A percentile compares a stretch with the other conserved stretches of the same genome.
These are phyloP conservation scores for Vanderwaltozyma polyspora DNA, from an alignment of 805 yeast genomes.

Conservation along the genomic window DNA sequence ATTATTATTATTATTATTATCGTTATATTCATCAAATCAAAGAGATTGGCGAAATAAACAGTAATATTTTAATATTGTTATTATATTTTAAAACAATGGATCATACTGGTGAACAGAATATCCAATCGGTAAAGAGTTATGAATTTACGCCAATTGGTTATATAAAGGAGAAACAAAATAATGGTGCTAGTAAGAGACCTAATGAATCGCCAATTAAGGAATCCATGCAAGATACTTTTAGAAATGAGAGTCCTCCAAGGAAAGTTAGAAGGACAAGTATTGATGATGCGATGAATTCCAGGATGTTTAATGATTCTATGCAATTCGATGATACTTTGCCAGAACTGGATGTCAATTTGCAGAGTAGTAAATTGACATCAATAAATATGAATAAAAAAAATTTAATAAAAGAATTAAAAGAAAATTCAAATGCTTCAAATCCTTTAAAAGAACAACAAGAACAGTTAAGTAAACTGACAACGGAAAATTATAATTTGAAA, in stretches of 20 bases:
- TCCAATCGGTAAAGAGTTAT: constrained; percentile 4
- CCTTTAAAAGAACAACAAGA: constrained; percentile 26
- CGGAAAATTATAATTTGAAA: constrained; percentile 21
- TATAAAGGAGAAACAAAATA: constrained; percentile 12
- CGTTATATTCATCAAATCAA: too few relatives aligned
- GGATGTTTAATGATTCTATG: constrained; percentile 22
- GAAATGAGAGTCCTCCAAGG: constrained; percentile 7
- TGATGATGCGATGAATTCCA: constrained; percentile 20
- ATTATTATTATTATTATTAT: too few relatives aligned
- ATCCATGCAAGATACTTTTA: background rate
- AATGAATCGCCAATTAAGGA: constrained; percentile 1
- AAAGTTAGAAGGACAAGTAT: constrained; percentile 9
- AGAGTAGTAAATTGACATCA: background rate
- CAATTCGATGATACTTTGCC: constrained; percentile 26
- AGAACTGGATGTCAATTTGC: constrained; percentile 6
- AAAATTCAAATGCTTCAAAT: constrained; percentile 17
- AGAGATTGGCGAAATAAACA: too few relatives aligned
- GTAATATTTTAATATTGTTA: too few relatives aligned
- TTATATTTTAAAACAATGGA: background rate
- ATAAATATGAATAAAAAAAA: constrained; percentile 7
- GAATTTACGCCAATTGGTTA: constrained; percentile 37
- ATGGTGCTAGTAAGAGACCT: constrained; percentile 1
- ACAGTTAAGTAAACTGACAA: constrained; percentile 12
- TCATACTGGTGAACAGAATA: background rate
- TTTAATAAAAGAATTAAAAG: constrained; percentile 13